Evolutionary conservation across 1,284 basidiomycete species (phyloP), one percentile per base, ranked within the genome.

Genomic region (Cystobasidium pallidum): DNA sequence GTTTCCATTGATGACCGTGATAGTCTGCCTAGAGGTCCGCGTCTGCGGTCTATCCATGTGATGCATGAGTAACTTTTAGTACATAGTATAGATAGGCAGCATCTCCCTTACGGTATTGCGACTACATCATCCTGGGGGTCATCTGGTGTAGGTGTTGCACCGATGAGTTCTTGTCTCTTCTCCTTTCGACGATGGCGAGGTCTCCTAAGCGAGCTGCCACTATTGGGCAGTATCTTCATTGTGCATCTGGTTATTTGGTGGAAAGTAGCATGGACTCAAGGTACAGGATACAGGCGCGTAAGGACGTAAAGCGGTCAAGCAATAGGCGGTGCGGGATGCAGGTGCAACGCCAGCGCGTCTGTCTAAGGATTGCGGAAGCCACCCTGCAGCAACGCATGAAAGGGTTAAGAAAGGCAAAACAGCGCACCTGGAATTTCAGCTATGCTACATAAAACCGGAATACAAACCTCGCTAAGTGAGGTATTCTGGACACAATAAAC

Each of bases 1-100:
- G 32, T 66, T 32, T 17, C 64, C 64, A 45, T 66, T 66, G 28
- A 66, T 57, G 10, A 66, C 64, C 41, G 64, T 66, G n/a, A 66
- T 24, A 3, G 19, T 19, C 43, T 21, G 32, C 8, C 6, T 30
- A 34, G 15, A 26, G 1, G 45, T 61, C 39, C 21, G 24, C 39
- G 21, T 43, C 21, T 26, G 10, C n/a, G 58, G 58, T 2, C 58
- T 61, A 19, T 34, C 15, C 26, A 39, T n/a, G 4, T 13, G 21
- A 10, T 43, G 21, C n/a, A 15, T 3, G 6, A 7, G 28, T 36
- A 21, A 8, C 11, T 32, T 34, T 51, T 15, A 10, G 24, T 10
- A 7, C 4, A 26, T 26, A 21, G 2, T 10, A 3, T 34, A n/a
- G 1, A 1, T 21, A 3, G 28, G 26, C 15, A 36, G 39, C 15